phyloP scores from a whole-genome alignment of 176 grass and related monocot species.

The Ananas comosus region DNA sequence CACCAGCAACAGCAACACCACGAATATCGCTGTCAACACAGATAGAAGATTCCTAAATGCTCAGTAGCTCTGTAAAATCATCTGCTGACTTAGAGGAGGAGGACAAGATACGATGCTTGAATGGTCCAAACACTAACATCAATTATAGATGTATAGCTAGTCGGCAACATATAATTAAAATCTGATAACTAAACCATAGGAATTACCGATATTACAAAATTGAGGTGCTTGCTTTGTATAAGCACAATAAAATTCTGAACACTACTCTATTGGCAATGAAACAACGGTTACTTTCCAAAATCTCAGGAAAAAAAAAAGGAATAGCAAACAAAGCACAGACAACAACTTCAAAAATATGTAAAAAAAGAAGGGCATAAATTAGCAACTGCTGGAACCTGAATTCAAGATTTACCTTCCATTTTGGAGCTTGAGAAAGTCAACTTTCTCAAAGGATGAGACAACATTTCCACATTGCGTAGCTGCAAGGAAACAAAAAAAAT shows the following conservation, averaged over 20 bases:
- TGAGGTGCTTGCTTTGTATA: too few species aligned
- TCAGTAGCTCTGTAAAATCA: neutral
- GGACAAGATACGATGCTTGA: neutral
- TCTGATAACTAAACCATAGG: too few species aligned
- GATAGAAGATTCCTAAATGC: constrained; percentile 2
- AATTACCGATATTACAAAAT: too few species aligned
- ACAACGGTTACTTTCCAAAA: neutral
- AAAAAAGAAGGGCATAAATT: neutral
- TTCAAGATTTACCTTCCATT: constrained; percentile 69
- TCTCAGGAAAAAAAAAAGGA: neutral
- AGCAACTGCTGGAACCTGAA: constrained; percentile 1
- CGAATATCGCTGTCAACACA: constrained; percentile 73
- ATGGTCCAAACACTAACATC: neutral
- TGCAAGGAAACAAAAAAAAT: constrained; percentile 35
- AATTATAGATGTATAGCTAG: neutral
- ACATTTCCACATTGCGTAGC: constrained; percentile 49
- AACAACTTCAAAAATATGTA: neutral
- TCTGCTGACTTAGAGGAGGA: neutral
- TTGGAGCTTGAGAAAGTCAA: constrained; percentile 96
- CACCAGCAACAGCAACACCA: constrained; percentile 89
- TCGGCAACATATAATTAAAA: neutral
- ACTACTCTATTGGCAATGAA: neutral
- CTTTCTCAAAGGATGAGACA: constrained; percentile 49
- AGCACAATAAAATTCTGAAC: too few species aligned
- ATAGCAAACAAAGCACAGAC: too few species aligned